These are phyloP conservation scores for Ceratobasidium sp. DNA, from an alignment of 1,284 basidiomycete genomes.

Conservation along the genomic window DNA sequence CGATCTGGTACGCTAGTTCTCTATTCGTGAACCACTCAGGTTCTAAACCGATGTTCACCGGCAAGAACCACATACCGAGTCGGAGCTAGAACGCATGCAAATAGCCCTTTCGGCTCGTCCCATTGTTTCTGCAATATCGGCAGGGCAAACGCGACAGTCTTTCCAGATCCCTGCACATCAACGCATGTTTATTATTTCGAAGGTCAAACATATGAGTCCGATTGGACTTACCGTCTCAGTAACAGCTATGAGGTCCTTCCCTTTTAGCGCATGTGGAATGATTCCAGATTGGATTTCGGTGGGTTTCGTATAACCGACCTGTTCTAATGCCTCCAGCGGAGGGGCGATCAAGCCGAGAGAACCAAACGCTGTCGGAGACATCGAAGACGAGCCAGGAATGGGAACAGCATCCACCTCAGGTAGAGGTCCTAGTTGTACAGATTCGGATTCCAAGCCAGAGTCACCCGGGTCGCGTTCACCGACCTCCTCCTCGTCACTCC, in stretches of 20 bases:
- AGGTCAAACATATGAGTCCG: too few species aligned
- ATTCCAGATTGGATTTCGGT: constrained; percentile 92
- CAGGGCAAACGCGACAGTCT: constrained; percentile 97
- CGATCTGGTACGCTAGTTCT: constrained; percentile 98
- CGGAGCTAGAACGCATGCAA: constrained; percentile 93
- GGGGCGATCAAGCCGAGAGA: constrained; percentile 88
- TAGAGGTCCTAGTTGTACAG: too few species aligned
- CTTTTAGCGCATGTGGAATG: constrained; percentile 91
- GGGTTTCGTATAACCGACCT: constrained; percentile 86
- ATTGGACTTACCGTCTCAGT: constrained; percentile 77
- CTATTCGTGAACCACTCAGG: constrained; percentile 53
- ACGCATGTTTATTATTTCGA: background rate
- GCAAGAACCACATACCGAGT: constrained; percentile 64
- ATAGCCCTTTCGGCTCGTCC: constrained; percentile 95
- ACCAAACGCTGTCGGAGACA: constrained; percentile 58
- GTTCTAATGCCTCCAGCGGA: constrained; percentile 85
- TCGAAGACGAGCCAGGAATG: background rate
- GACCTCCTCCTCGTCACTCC: too few species aligned
- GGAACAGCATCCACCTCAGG: background rate
- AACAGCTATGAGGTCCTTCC: constrained; percentile 96
- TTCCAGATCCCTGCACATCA: constrained; percentile 78
- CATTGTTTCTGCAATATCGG: constrained; percentile 97
- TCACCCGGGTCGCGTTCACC: too few species aligned
- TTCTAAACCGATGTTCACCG: too few species aligned
- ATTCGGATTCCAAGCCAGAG: too few species aligned